Evolutionary conservation across 371 early-diverging fungal species (phyloP).

Genomic region (Syncephalastrum sp.): DNA sequence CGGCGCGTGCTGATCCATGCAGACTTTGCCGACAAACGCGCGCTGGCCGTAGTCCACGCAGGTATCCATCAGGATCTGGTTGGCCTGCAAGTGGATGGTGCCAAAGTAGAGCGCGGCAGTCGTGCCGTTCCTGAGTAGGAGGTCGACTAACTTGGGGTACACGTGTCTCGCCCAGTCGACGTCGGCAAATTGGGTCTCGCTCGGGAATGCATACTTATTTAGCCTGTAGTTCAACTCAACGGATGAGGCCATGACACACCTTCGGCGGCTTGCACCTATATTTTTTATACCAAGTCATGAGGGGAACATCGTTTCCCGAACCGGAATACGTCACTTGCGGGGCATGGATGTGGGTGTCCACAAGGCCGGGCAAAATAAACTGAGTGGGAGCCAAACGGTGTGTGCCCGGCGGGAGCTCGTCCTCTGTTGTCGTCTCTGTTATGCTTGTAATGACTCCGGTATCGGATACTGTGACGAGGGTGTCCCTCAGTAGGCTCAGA

Average conservation of each 20-base stretch:
- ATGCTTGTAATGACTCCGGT: background rate
- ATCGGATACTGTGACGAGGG: background rate
- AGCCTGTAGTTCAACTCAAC: slow-evolving; percentile 25
- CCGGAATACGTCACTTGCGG: slow-evolving; percentile 71
- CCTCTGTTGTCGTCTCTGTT: background rate
- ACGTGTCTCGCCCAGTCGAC: slow-evolving; percentile 39
- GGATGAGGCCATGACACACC: background rate
- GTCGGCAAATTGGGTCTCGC: slow-evolving; percentile 48
- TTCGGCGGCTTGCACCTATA: background rate
- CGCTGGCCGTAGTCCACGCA: slow-evolving; percentile 58
- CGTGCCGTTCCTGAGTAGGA: slow-evolving; percentile 48
- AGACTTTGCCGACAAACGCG: slow-evolving; percentile 71
- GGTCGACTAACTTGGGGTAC: slow-evolving; percentile 44
- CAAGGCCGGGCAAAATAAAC: slow-evolving; percentile 62
- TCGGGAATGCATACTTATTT: slow-evolving; percentile 64
- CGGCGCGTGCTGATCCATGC: slow-evolving; percentile 67
- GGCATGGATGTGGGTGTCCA: slow-evolving; percentile 76
- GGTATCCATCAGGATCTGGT: slow-evolving; percentile 48
- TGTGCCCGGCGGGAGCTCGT: slow-evolving; percentile 1
- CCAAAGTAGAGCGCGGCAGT: slow-evolving; percentile 70
- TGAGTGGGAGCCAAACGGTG: slow-evolving; percentile 3
- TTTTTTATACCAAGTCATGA: slow-evolving; percentile 50
- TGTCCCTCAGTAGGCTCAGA: background rate
- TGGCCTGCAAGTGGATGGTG: slow-evolving; percentile 58
- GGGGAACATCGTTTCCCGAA: slow-evolving; percentile 64